A percentile compares a stretch with the other conserved stretches of the same genome.
Evolutionary conservation across 2,329 filamentous ascomycete genomes (phyloP).

Genomic region (Diaporthe eres): DNA sequence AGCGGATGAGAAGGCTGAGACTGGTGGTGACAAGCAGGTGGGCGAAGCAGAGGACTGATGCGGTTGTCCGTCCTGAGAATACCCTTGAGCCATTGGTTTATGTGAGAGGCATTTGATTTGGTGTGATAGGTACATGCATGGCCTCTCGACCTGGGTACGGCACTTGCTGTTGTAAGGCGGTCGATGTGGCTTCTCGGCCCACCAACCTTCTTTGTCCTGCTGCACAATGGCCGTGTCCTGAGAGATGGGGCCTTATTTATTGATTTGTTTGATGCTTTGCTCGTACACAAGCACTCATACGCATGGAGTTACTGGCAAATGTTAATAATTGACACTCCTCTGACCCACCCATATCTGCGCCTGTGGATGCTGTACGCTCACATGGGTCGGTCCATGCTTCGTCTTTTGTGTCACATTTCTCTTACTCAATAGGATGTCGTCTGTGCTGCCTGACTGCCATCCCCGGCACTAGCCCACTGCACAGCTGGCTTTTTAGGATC

Average conservation of each 20-base stretch:
- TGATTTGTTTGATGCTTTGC: conserved; percentile 12
- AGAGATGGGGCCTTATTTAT: background rate
- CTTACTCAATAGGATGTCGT: background rate
- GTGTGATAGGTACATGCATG: conserved; percentile 14
- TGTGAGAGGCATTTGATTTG: background rate
- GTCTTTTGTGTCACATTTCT: background rate
- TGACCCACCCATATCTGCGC: too few relatives aligned
- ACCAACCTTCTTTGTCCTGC: background rate
- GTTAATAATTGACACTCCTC: conserved; percentile 9
- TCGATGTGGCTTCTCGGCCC: background rate
- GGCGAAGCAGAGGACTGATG: background rate
- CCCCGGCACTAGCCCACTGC: too few relatives aligned
- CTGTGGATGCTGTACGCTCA: too few relatives aligned
- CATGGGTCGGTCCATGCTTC: too few relatives aligned
- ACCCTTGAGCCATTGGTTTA: conserved; percentile 4
- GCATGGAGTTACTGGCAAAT: conserved; percentile 39
- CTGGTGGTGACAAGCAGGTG: background rate
- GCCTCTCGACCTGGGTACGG: background rate
- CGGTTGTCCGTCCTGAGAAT: background rate
- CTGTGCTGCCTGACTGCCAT: background rate
- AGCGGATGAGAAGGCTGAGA: background rate
- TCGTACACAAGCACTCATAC: conserved; percentile 37
- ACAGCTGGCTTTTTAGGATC: too few relatives aligned
- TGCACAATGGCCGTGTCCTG: background rate
- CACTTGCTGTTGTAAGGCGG: background rate